Conservation (phyloP, 768 basidiomycete genomes). For the Thelephora ganbajun region DNA sequence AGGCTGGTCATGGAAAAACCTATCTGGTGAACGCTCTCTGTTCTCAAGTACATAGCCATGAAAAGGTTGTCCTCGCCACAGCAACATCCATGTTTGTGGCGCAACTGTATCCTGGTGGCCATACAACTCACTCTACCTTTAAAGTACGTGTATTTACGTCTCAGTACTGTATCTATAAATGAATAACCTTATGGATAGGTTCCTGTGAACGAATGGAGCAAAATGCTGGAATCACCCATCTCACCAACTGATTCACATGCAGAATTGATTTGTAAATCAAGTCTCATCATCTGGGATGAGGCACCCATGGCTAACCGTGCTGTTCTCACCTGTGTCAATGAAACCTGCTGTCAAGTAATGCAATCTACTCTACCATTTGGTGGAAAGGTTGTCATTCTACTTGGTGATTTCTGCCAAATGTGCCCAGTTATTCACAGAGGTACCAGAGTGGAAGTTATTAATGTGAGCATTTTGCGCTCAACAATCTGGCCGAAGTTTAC, state of each 20-base stretch:
- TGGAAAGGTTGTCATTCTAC: conserved; percentile 20
- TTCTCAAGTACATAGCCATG: conserved; percentile 14
- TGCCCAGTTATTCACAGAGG: conserved; percentile 24
- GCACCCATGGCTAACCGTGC: conserved; percentile 26
- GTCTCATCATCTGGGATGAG: conserved; percentile 27
- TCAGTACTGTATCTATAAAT: background rate
- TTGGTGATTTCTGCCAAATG: conserved; percentile 28
- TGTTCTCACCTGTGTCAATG: conserved; percentile 21
- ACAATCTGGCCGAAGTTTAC: conserved; percentile 20
- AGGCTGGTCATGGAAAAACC: conserved; percentile 28
- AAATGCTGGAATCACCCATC: conserved; percentile 19
- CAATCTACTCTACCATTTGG: conserved; percentile 20
- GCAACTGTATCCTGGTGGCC: conserved; percentile 23
- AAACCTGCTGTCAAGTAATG: conserved; percentile 18
- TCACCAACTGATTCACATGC: conserved; percentile 13
- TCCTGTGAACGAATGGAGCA: conserved; percentile 19
- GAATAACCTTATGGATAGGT: conserved; percentile 11
- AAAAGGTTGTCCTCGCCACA: conserved; percentile 20
- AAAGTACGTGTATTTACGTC: conserved; percentile 19
- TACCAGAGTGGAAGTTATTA: conserved; percentile 14
- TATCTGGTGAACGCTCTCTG: conserved; percentile 21
- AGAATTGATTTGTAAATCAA: conserved; percentile 19
- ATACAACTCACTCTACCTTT: conserved; percentile 25
- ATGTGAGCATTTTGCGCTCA: conserved; percentile 24
- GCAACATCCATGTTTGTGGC: conserved; percentile 27